Base-by-base conservation (phyloP, 1,284 basidiomycete genomes). In the Ceratobasidium sp. region DNA sequence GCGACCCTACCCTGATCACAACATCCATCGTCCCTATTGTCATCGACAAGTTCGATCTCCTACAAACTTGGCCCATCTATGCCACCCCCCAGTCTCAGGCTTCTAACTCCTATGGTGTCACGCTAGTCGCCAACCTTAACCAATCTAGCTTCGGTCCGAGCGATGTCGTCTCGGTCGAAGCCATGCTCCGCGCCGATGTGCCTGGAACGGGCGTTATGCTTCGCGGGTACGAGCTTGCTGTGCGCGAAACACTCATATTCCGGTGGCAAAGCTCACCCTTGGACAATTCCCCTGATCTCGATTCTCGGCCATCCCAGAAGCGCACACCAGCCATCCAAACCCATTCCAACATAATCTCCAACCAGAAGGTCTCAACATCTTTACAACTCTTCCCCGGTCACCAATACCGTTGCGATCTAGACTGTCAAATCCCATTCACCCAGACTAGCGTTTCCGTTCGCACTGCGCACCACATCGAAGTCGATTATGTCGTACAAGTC, bases 31-130 rank as follows among this genome's bases (percentile, higher is more conserved):
- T 93, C 55, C 85, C 88, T 5, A 91, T 97, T 69, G 89, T 91
- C 79, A 93, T 97, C 81, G 93, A 94, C 86, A 96, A 96, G 84
- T 94, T 96, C 82, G 95, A 96, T 79, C 85, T 96, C 8, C 94
- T 96, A 81, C 93, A 94, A 1, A 92, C 93, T 1, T 97, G 95
- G 95, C 95, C 95, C 0, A 88, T 95, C 59, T 96, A 96, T 83
- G 90, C 91, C 71, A 91, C 93, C 81, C 90, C 90, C 6, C 94
- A 96, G 82, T 89, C 88, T 48, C 91, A 93, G n/a, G 87, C 89
- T n/a, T 85, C 90, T 10, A 83, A 87, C 0, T 87, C 90, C 78
- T 91, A 94, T 7, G 91, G 91, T 30, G 88, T 95, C 23, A 90
- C 88, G 20, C 88, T 96, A 79, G 89, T 88, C 54, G 91, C 96